A percentile compares a stretch with the other conserved stretches of the same genome.
These are phyloP conservation scores for Trametes cinnabarina DNA, from an alignment of 768 basidiomycete species.

Conservation along the genomic window DNA sequence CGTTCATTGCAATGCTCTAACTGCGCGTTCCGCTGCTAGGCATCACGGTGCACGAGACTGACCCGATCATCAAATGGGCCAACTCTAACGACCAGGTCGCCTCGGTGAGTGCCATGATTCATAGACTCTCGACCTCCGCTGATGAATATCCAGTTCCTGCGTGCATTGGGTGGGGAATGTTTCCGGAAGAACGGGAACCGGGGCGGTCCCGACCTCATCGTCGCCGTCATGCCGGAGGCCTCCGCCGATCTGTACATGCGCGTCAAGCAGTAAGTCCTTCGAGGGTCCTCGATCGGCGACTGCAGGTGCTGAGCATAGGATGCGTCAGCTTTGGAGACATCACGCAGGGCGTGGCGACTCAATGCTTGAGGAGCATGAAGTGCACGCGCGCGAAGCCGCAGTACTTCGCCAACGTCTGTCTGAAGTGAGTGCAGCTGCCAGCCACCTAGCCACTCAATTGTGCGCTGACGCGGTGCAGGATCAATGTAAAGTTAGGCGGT, in stretches of 20 bases:
- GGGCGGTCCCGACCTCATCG: constrained; percentile 51
- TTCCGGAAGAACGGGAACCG: constrained; percentile 32
- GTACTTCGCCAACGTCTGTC: constrained; percentile 77
- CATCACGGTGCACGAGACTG: constrained; percentile 48
- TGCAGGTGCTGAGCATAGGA: background rate
- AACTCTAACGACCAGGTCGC: constrained; percentile 57
- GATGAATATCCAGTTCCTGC: constrained; percentile 41
- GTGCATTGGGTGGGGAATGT: constrained; percentile 48
- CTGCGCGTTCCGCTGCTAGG: constrained; percentile 39
- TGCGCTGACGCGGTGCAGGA: constrained; percentile 39
- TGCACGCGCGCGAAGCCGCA: constrained; percentile 68
- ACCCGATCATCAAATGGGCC: constrained; percentile 50
- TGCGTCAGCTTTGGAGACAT: constrained; percentile 69
- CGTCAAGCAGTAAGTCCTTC: constrained; percentile 66
- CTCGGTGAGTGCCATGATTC: constrained; percentile 31
- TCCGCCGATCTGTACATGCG: constrained; percentile 75
- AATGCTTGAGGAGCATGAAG: constrained; percentile 69
- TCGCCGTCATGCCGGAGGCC: constrained; percentile 69
- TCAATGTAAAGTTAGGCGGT: constrained; percentile 84
- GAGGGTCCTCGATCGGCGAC: background rate
- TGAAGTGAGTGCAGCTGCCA: constrained; percentile 54
- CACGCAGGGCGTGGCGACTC: constrained; percentile 69
- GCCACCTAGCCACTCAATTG: background rate
- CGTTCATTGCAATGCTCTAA: background rate
- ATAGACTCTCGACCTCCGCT: background rate